A percentile compares a stretch with the other conserved stretches of the same genome.
phyloP scores from a whole-genome alignment of 331 rosid genomes.

The Cucumis variabilis region DNA sequence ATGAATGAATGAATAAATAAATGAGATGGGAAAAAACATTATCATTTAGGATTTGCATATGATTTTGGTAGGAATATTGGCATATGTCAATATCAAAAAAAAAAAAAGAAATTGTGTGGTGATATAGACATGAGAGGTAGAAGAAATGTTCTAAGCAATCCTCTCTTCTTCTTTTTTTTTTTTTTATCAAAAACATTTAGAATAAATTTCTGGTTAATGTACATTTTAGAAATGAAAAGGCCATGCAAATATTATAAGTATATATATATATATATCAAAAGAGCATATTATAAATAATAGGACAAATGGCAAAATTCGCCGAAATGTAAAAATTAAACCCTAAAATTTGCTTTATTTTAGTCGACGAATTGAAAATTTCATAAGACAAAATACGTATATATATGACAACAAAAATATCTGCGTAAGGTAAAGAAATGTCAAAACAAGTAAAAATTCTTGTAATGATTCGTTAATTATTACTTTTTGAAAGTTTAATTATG shows the following conservation, averaged over 20 bases:
- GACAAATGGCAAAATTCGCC: too few species aligned
- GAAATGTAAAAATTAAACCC: too few species aligned
- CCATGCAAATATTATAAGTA: neutral
- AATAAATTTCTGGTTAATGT: constrained; percentile 23
- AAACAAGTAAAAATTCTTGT: too few species aligned
- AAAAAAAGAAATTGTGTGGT: neutral
- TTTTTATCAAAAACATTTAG: constrained; percentile 15
- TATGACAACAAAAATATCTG: too few species aligned
- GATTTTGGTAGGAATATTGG: constrained; percentile 30
- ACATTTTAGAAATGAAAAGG: neutral
- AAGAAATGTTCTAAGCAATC: constrained; percentile 13
- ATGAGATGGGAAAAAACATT: neutral
- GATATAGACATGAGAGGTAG: constrained; percentile 39
- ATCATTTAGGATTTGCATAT: constrained; percentile 7
- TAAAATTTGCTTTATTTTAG: too few species aligned
- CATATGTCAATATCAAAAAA: constrained; percentile 16
- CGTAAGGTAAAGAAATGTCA: too few species aligned
- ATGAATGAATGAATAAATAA: neutral
- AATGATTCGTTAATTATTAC: too few species aligned
- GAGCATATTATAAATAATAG: neutral
- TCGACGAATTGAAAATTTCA: too few species aligned
- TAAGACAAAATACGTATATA: too few species aligned
- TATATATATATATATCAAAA: neutral
- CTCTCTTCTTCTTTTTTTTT: neutral
- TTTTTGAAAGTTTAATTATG: too few species aligned